Conservation (phyloP, 2,329 filamentous ascomycete genomes). For the Elsinoe batatas region DNA sequence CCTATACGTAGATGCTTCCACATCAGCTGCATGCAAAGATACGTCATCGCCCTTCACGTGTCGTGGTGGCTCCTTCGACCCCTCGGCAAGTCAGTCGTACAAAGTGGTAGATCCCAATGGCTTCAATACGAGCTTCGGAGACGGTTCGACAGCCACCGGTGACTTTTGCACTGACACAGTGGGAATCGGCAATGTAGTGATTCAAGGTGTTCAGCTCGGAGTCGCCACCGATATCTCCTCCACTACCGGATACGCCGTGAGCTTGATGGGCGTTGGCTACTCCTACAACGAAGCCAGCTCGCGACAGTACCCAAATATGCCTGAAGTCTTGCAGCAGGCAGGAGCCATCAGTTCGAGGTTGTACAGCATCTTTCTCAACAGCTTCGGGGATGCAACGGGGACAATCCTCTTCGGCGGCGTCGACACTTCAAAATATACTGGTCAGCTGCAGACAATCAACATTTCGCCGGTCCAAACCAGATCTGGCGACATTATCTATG, state of each 20-base stretch:
- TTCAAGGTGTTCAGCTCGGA: constrained; percentile 25
- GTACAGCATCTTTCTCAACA: constrained; percentile 27
- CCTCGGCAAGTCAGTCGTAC: constrained; percentile 22
- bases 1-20: constrained; percentile 24
- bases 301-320: constrained; percentile 25
- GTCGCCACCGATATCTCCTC: constrained; percentile 22
- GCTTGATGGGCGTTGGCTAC: constrained; percentile 27
- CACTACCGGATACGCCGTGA: constrained; percentile 23
- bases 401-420: constrained; percentile 29
- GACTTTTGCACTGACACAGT: constrained; percentile 24
- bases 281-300: constrained; percentile 20
- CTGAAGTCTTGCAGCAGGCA: constrained; percentile 23
- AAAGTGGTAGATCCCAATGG: constrained; percentile 19
- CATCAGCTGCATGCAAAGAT: constrained; percentile 19
- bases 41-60: constrained; percentile 18
- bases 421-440: constrained; percentile 24
- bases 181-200: constrained; percentile 22
- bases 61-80: constrained; percentile 24
- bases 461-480: constrained; percentile 18
- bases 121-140: constrained; percentile 25
- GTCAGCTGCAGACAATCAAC: constrained; percentile 24
- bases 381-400: constrained; percentile 20
- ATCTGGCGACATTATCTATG: constrained; percentile 16
- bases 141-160: constrained; percentile 21
- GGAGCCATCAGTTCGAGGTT: constrained; percentile 24